phyloP scores from a whole-genome alignment of 495 filamentous ascomycete species.

The Pyrenopolyporus hunteri region DNA sequence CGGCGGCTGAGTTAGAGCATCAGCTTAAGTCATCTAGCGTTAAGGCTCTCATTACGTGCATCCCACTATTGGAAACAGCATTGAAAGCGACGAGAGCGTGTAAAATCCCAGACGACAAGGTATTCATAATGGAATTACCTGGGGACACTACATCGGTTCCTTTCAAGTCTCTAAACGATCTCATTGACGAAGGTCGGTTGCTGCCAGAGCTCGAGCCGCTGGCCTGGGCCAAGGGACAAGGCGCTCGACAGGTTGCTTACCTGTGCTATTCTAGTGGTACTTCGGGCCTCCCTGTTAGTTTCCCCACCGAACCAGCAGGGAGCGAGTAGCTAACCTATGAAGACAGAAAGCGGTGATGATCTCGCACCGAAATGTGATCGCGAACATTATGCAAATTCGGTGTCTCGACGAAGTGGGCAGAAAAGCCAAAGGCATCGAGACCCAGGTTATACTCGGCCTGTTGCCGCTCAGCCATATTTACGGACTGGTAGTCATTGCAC shows the following conservation, averaged over 20 bases:
- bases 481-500: slow-evolving; percentile 76
- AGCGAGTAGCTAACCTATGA: slow-evolving; percentile 4
- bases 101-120: slow-evolving; percentile 70
- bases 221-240: slow-evolving; percentile 75
- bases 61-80: slow-evolving; percentile 72
- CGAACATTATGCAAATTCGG: slow-evolving; percentile 73
- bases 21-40: slow-evolving; percentile 79
- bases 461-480: slow-evolving; percentile 91
- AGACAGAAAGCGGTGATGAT: slow-evolving; percentile 92
- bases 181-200: slow-evolving; percentile 68
- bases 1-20: slow-evolving; percentile 73
- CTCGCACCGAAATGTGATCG: slow-evolving; percentile 85
- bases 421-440: slow-evolving; percentile 49
- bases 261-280: slow-evolving; percentile 91
- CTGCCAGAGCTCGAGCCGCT: slow-evolving; percentile 68
- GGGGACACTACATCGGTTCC: slow-evolving; percentile 55
- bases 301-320: neutral
- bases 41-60: slow-evolving; percentile 80
- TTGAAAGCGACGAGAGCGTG: slow-evolving; percentile 70
- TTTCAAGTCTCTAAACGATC: slow-evolving; percentile 73
- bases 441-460: slow-evolving; percentile 72
- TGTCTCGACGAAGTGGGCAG: slow-evolving; percentile 58
- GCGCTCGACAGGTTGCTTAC: slow-evolving; percentile 76
- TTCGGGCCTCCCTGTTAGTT: slow-evolving; percentile 77
- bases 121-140: slow-evolving; percentile 79